phyloP scores from a whole-genome alignment of 2,329 filamentous ascomycete species.

The Pseudogymnoascus sp. region DNA sequence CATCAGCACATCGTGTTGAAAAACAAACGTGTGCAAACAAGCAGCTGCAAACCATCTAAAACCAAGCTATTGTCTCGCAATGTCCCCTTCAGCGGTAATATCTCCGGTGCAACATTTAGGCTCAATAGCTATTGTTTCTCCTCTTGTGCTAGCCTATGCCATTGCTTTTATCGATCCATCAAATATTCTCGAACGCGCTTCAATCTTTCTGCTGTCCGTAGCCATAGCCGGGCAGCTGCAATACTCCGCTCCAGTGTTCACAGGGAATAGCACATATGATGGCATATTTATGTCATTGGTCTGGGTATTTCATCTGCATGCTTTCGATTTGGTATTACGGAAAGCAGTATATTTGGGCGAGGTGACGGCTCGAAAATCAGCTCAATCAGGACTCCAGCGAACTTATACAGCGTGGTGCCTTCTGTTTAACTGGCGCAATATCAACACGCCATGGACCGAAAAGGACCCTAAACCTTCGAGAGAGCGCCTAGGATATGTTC shows the following conservation, averaged over 20 bases:
- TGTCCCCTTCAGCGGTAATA: neutral
- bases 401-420: neutral
- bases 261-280: slow-evolving; percentile 1
- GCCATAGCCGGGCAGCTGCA: neutral
- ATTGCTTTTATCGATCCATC: neutral
- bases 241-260: neutral
- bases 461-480: neutral
- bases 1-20: neutral
- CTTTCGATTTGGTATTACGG: neutral
- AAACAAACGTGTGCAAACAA: neutral
- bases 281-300: neutral
- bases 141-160: neutral
- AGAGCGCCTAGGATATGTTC: neutral
- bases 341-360: neutral
- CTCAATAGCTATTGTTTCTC: neutral
- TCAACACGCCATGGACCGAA: neutral
- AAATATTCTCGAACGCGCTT: neutral
- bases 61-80: neutral
- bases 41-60: neutral
- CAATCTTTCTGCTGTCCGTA: neutral
- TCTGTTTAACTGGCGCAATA: neutral
- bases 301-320: neutral
- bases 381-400: neutral
- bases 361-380: neutral
- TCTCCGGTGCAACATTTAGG: neutral